These are phyloP conservation scores for Spatholobus suberectus DNA, from an alignment of 306 rosid genomes.

Conservation along the genomic window DNA sequence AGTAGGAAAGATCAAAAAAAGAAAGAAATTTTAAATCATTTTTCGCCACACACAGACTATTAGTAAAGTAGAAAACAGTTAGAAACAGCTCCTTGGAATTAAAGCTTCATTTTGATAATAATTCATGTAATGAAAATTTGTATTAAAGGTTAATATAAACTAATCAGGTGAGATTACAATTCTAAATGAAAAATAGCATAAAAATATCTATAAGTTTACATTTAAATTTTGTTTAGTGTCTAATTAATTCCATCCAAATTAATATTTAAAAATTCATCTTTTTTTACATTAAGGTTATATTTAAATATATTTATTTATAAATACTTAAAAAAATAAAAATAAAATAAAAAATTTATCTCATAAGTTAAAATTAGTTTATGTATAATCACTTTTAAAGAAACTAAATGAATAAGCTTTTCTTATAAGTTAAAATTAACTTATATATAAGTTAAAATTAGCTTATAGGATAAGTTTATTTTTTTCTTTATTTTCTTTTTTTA, in stretches of 20 bases:
- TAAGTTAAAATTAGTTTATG: too few relatives aligned
- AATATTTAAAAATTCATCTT: neutral
- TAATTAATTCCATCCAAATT: neutral
- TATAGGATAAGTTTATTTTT: too few relatives aligned
- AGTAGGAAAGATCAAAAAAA: neutral
- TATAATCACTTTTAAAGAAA: too few relatives aligned
- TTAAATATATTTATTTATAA: too few relatives aligned
- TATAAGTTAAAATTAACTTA: too few relatives aligned
- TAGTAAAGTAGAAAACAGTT: neutral
- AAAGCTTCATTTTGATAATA: neutral
- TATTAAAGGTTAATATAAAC: neutral
- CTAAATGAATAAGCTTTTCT: too few relatives aligned
- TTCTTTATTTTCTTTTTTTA: too few relatives aligned
- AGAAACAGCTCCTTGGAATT: neutral
- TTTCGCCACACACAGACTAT: neutral
- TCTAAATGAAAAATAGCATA: neutral
- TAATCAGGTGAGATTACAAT: neutral
- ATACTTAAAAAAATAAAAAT: too few relatives aligned
- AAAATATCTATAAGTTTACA: neutral
- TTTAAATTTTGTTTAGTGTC: neutral
- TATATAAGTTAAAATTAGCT: too few relatives aligned
- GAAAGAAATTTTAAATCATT: conserved; percentile 4
- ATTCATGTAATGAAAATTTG: neutral
- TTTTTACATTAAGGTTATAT: too few relatives aligned
- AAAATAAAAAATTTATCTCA: too few relatives aligned